Conservation (phyloP, 2,329 filamentous ascomycete species). For the Fusarium equiseti region DNA sequence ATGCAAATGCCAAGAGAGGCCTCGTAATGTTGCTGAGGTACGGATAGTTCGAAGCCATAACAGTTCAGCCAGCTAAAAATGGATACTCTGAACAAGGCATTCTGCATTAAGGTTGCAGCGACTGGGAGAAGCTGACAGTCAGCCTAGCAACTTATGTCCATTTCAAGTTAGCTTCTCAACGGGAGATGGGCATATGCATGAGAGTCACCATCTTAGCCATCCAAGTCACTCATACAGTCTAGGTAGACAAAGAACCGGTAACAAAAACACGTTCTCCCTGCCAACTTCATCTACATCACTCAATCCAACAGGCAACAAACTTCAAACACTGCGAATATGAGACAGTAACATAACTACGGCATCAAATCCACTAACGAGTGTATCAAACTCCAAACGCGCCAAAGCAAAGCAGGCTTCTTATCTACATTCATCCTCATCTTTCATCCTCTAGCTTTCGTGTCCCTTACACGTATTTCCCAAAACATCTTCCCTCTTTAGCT, state of each 20-base stretch:
- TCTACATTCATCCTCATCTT: conserved; percentile 31
- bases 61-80: neutral
- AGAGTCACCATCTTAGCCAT: neutral
- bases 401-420: conserved; percentile 37
- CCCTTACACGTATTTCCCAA: conserved; percentile 27
- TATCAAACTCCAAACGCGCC: conserved; percentile 39
- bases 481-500: neutral
- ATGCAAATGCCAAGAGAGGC: neutral
- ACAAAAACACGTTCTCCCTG: neutral
- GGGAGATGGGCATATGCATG: neutral
- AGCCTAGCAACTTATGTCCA: neutral
- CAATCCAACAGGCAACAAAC: neutral
- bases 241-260: no score
- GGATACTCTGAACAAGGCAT: neutral
- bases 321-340: neutral
- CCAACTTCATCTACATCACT: neutral
- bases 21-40: neutral
- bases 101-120: neutral
- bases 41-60: neutral
- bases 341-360: conserved; percentile 1
- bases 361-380: conserved; percentile 29
- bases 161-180: neutral
- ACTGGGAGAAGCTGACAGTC: neutral
- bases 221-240: neutral
- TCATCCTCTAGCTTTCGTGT: conserved; percentile 13